Evolutionary conservation across 2,329 filamentous ascomycete species (phyloP).

Genomic region (Apiospora hydei): DNA sequence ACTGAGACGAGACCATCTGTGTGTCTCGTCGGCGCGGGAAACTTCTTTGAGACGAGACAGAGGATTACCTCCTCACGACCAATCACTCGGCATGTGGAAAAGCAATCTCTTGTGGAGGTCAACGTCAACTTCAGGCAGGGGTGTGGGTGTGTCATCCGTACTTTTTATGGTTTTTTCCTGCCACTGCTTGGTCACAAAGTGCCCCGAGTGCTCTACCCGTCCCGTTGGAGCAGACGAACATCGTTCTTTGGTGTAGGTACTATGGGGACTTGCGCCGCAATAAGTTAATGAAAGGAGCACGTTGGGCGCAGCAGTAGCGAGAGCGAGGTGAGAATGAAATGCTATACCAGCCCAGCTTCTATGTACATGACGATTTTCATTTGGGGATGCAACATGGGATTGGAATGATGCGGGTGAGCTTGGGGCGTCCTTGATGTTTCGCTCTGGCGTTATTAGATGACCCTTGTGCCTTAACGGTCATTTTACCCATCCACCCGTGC

Average conservation of each 20-base stretch:
- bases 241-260: not conserved
- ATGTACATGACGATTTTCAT: constrained; percentile 1
- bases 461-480: constrained; percentile 11
- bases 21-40: constrained; percentile 17
- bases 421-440: constrained; percentile 15
- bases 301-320: constrained; percentile 12
- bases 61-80: not conserved
- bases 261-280: not conserved
- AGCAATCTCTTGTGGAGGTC: constrained; percentile 12
- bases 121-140: constrained; percentile 1
- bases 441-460: constrained; percentile 14
- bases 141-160: not conserved
- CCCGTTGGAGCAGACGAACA: not conserved
- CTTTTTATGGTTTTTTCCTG: not conserved
- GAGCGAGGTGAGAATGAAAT: not conserved
- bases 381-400: not conserved
- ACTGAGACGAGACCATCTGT: constrained; percentile 16
- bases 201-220: constrained; percentile 19
- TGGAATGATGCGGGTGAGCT: constrained; percentile 3
- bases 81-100: not conserved
- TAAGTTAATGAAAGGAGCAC: not conserved
- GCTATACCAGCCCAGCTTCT: not conserved
- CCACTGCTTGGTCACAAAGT: not conserved
- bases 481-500: constrained; percentile 20
- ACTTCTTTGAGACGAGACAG: constrained; percentile 5